phyloP scores from a whole-genome alignment of 306 rosid genomes.

The Potentilla sterilis region DNA sequence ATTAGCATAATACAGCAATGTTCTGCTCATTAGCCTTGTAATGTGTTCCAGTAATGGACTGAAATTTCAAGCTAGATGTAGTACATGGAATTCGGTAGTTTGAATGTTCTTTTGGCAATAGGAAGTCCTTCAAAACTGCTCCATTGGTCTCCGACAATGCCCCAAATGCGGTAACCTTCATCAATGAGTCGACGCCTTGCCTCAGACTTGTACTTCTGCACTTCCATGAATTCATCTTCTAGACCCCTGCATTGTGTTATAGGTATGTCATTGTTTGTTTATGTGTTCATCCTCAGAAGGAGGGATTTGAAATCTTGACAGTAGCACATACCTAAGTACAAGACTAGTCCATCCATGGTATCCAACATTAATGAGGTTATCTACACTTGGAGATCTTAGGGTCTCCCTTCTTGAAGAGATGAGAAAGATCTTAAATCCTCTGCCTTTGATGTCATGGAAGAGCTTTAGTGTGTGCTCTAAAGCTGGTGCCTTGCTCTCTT shows the following conservation, averaged over 20 bases:
- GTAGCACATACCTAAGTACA: constrained; percentile 35
- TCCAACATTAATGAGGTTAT: constrained; percentile 56
- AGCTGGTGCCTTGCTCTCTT: constrained; percentile 51
- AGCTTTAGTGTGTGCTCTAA: constrained; percentile 48
- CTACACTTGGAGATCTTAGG: constrained; percentile 53
- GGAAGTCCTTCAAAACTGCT: constrained; percentile 69
- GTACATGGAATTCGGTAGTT: constrained; percentile 63
- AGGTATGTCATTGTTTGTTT: background rate
- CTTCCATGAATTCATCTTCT: constrained; percentile 56
- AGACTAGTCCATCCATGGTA: constrained; percentile 67
- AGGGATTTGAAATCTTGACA: constrained; percentile 5
- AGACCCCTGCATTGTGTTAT: constrained; percentile 39
- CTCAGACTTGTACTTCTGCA: constrained; percentile 37
- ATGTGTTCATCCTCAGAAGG: background rate
- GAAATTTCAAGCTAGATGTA: constrained; percentile 20
- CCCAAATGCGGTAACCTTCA: constrained; percentile 65
- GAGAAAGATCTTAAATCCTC: constrained; percentile 47
- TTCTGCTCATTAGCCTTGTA: background rate
- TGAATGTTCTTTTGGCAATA: constrained; percentile 49
- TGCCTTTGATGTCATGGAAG: constrained; percentile 52
- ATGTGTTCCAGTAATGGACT: background rate
- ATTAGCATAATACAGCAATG: background rate
- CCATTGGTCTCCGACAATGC: constrained; percentile 65
- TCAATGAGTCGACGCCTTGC: constrained; percentile 42
- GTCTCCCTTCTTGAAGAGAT: constrained; percentile 56